These are phyloP conservation scores for Pythium insidiosum DNA, from an alignment of 352 stramenopile genomes.

Conservation along the genomic window DNA sequence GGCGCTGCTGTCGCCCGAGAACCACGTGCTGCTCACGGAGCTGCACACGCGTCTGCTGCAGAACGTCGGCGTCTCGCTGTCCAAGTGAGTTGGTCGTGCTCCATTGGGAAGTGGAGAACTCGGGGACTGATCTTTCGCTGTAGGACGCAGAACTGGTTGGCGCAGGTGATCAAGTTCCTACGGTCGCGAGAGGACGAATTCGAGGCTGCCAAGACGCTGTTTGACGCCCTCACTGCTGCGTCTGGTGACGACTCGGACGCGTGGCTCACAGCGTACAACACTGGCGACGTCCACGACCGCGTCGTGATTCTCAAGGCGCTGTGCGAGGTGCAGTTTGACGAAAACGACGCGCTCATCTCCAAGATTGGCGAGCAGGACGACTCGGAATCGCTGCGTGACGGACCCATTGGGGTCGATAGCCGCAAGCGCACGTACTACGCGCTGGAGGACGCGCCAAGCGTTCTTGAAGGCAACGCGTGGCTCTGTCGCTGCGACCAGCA, in stretches of 20 bases:
- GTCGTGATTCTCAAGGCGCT: slow-evolving; percentile 48
- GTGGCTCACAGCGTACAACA: slow-evolving; percentile 31
- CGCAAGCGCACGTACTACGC: slow-evolving; percentile 42
- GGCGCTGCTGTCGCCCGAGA: slow-evolving; percentile 22
- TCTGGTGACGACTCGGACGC: slow-evolving; percentile 9
- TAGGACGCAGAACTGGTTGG: background rate
- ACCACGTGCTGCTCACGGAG: slow-evolving; percentile 27
- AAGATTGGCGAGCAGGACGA: slow-evolving; percentile 40
- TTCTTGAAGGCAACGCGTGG: slow-evolving; percentile 44
- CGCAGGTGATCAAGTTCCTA: background rate
- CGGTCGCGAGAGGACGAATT: no score
- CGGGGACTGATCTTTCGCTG: no score
- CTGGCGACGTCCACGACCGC: slow-evolving; percentile 27
- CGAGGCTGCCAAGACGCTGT: no score
- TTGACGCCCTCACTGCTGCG: no score
- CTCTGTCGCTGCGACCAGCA: slow-evolving; percentile 39
- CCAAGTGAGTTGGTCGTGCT: slow-evolving; percentile 44
- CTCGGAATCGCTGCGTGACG: slow-evolving; percentile 40
- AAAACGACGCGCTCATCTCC: slow-evolving; percentile 47
- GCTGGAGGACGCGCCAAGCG: slow-evolving; percentile 47
- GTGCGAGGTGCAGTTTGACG: slow-evolving; percentile 59
- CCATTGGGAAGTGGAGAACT: no score
- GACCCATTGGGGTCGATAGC: slow-evolving; percentile 34
- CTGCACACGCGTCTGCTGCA: slow-evolving; percentile 36
- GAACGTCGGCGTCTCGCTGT: slow-evolving; percentile 34